Evolutionary conservation across 1,284 basidiomycete species (phyloP).

Genomic region (Irpex sp.): DNA sequence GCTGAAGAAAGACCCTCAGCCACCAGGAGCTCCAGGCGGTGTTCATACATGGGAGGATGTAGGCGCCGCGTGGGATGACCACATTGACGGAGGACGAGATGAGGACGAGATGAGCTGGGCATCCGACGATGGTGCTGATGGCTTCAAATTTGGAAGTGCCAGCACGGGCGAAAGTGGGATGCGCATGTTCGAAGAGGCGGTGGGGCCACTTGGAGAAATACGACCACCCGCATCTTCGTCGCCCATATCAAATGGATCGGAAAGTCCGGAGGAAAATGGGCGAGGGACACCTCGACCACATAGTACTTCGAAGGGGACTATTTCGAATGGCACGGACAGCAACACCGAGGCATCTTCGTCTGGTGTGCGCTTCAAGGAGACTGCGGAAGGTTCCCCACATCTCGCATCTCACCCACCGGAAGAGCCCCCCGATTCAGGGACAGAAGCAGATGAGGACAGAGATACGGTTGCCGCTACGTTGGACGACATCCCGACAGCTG

Average conservation of each 20-base stretch:
- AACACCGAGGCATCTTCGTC: background rate
- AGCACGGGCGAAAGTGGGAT: slow-evolving; percentile 1
- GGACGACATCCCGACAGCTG: slow-evolving; percentile 38
- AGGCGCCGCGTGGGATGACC: slow-evolving; percentile 52
- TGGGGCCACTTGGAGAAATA: slow-evolving; percentile 30
- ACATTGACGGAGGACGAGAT: slow-evolving; percentile 29
- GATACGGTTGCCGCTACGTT: slow-evolving; percentile 32
- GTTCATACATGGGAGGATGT: slow-evolving; percentile 46
- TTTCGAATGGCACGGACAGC: background rate
- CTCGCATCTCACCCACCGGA: slow-evolving; percentile 12
- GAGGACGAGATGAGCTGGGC: slow-evolving; percentile 45
- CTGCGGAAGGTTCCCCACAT: background rate
- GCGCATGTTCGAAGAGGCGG: slow-evolving; percentile 17
- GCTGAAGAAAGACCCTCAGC: slow-evolving; percentile 41
- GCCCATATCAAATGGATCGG: slow-evolving; percentile 9
- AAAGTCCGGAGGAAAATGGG: background rate
- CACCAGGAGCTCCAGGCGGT: slow-evolving; percentile 20
- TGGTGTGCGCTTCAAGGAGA: background rate
- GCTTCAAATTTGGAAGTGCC: slow-evolving; percentile 22
- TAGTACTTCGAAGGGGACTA: background rate
- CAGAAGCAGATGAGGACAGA: slow-evolving; percentile 19
- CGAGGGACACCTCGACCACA: slow-evolving; percentile 3
- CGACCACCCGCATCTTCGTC: slow-evolving; percentile 19
- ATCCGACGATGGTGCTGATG: slow-evolving; percentile 36
- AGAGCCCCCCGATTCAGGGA: slow-evolving; percentile 25